These are phyloP conservation scores for Xylariaceae sp. DNA, from an alignment of 2,329 filamentous ascomycete species.

Conservation along the genomic window DNA sequence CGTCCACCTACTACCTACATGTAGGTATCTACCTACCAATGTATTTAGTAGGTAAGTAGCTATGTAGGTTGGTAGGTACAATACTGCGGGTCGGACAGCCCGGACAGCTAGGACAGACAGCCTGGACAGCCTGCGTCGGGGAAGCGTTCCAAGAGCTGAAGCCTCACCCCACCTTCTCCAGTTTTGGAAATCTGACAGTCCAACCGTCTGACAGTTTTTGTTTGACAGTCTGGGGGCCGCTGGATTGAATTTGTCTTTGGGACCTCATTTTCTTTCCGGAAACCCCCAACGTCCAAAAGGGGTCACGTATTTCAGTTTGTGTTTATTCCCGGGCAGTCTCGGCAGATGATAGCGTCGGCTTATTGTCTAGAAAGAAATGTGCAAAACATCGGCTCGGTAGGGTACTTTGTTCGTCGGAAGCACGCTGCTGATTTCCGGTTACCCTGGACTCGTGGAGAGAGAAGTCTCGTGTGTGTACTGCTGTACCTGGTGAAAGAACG, in stretches of 20 bases:
- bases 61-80: not conserved
- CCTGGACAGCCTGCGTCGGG: conserved; percentile 19
- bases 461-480: no score
- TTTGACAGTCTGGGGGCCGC: conserved; percentile 9
- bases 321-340: conserved; percentile 3
- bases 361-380: not conserved
- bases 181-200: no score
- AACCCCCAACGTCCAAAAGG: conserved; percentile 1
- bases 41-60: not conserved
- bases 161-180: conserved; percentile 19
- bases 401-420: conserved; percentile 21
- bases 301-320: conserved; percentile 12
- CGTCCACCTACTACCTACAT: no score
- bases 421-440: conserved; percentile 18
- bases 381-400: not conserved
- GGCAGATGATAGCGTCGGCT: conserved; percentile 3
- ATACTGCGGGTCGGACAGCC: conserved; percentile 14
- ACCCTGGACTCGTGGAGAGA: conserved; percentile 1
- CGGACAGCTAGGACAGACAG: conserved; percentile 15
- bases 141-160: conserved; percentile 19
- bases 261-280: not conserved
- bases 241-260: not conserved
- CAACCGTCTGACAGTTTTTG: no score
- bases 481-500: no score
- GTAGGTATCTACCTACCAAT: not conserved